Conservation (phyloP, 139 green algal species). For the Penium margaritaceum region DNA sequence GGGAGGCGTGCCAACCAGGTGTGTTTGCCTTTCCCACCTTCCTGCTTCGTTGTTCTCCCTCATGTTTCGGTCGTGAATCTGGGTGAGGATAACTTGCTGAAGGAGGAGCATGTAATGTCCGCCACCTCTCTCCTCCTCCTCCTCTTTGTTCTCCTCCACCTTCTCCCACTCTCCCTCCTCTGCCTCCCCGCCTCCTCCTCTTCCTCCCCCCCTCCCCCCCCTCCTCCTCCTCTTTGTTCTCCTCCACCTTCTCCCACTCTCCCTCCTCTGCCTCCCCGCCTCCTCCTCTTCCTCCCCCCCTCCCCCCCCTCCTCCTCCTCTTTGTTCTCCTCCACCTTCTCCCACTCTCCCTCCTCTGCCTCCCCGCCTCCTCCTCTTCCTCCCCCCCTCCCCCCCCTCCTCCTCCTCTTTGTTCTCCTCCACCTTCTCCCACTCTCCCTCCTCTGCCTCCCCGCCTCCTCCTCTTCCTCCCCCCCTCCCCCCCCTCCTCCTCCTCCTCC, state of each 20-base stretch:
- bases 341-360: background rate
- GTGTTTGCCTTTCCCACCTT: slow-evolving; percentile 5
- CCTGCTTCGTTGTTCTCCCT: background rate
- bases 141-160: background rate
- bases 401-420: background rate
- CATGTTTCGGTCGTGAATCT: background rate
- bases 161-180: no score
- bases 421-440: background rate
- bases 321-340: no score
- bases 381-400: background rate
- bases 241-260: no score
- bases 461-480: no score
- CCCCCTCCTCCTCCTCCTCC: slow-evolving; percentile 50
- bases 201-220: no score
- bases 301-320: no score
- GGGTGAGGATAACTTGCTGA: background rate
- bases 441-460: no score
- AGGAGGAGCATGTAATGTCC: background rate
- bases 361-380: background rate
- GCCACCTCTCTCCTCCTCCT: background rate
- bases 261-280: no score
- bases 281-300: no score
- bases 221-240: no score
- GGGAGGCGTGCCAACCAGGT: slow-evolving; percentile 90
- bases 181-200: no score